Base-by-base conservation (phyloP, 148 eudicot species). In the Fagopyrum tataricum region DNA sequence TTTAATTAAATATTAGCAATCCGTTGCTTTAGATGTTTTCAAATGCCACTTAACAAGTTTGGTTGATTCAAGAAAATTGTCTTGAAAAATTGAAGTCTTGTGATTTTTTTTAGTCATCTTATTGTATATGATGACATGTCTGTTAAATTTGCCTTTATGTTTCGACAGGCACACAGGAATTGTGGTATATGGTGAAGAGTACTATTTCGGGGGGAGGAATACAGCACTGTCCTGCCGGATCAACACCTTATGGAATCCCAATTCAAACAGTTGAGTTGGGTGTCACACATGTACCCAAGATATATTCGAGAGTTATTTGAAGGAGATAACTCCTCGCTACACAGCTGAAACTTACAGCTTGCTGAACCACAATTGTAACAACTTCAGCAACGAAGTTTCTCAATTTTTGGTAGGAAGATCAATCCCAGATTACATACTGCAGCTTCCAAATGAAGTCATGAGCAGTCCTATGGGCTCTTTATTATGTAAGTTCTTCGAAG, bases 121-220 rank as follows among this genome's bases (percentile, higher is more conserved):
- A n/a, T n/a, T n/a, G n/a, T n/a, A n/a, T n/a, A n/a, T n/a, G n/a
- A n/a, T n/a, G n/a, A n/a, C n/a, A n/a, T n/a, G n/a, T n/a, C n/a
- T n/a, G n/a, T n/a, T n/a, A n/a, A n/a, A n/a, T n/a, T n/a, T n/a
- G n/a, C n/a, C n/a, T n/a, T n/a, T n/a, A n/a, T n/a, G n/a, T n/a
- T n/a, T n/a, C n/a, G n/a, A 11, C 79, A 96, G 99, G 99, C 97
- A 96, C 78, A 96, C 99, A 0, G 99, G 99, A 69, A 67, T 96
- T 49, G 99, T 92, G 59, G 97, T 92, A 44, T 96, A 92, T 37
- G 99, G 97, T 7, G 85, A 84, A 4, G 99, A 96, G 78, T 96
- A 96, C 80, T 96, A 79, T 72, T 96, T 90, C 68, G n/a, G 97
- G 99, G 43, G 96, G 95, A 73, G 99, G 99, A 74, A 88, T 96